Percentiles rank a stretch among this genome's conserved stretches.
Conservation (phyloP, 805 yeast species). For the Pichia kluyveri region DNA sequence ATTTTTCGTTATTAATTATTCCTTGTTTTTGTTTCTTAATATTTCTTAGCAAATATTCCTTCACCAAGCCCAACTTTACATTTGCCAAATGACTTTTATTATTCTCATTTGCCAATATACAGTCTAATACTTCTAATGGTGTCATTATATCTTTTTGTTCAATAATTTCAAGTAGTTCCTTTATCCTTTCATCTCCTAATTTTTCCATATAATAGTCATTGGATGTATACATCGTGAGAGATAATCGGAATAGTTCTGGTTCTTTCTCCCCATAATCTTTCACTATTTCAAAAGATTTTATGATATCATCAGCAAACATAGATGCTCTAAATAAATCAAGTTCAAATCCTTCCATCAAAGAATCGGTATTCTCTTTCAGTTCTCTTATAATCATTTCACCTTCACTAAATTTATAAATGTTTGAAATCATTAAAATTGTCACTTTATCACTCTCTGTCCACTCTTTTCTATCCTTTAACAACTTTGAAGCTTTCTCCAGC, state of each 20-base stretch:
- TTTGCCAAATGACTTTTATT: neutral
- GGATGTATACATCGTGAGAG: slow-evolving; percentile 56
- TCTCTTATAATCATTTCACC: slow-evolving; percentile 36
- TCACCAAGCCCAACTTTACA: slow-evolving; percentile 52
- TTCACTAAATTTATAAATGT: slow-evolving; percentile 43
- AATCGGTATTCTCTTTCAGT: slow-evolving; percentile 12
- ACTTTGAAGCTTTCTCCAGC: slow-evolving; percentile 52
- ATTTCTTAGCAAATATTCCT: slow-evolving; percentile 55
- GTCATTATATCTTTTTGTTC: slow-evolving; percentile 47
- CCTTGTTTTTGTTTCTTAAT: slow-evolving; percentile 54
- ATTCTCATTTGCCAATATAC: slow-evolving; percentile 40
- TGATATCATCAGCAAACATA: slow-evolving; percentile 48
- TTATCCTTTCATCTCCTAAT: slow-evolving; percentile 44
- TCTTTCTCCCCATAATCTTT: slow-evolving; percentile 52
- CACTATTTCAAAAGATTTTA: slow-evolving; percentile 47
- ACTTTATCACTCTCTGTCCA: slow-evolving; percentile 46
- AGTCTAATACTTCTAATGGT: slow-evolving; percentile 51
- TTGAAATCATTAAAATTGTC: slow-evolving; percentile 47
- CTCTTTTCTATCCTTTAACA: slow-evolving; percentile 34
- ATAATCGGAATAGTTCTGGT: slow-evolving; percentile 56
- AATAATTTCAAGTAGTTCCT: slow-evolving; percentile 43
- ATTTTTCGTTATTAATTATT: slow-evolving; percentile 55
- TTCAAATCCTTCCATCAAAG: slow-evolving; percentile 30
- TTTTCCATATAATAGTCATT: slow-evolving; percentile 38
- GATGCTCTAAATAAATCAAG: slow-evolving; percentile 60